A percentile compares a stretch with the other conserved stretches of the same genome.
These are phyloP conservation scores for Thelonectria blattea DNA, from an alignment of 2,329 filamentous ascomycete genomes.

Conservation along the genomic window DNA sequence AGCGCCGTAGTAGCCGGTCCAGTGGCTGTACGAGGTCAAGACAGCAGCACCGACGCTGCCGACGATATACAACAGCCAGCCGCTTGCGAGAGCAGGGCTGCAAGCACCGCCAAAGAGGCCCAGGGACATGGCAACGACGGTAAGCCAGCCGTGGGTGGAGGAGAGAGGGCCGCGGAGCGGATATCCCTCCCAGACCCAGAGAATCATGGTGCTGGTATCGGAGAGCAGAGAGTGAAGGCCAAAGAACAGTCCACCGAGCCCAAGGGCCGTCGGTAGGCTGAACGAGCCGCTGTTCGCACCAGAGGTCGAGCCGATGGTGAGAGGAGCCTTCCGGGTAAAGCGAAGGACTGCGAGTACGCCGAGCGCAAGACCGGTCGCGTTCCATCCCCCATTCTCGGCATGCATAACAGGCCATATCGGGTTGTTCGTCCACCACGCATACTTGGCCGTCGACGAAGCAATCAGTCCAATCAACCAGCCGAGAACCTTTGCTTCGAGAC, in stretches of 20 bases:
- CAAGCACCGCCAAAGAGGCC: conserved; percentile 80
- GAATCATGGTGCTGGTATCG: conserved; percentile 98
- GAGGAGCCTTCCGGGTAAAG: conserved; percentile 71
- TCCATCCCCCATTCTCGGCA: conserved; percentile 88
- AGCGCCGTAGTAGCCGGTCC: conserved; percentile 88
- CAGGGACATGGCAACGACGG: conserved; percentile 83
- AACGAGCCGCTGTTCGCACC: conserved; percentile 64
- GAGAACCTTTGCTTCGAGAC: conserved; percentile 81
- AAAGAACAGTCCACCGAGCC: conserved; percentile 85
- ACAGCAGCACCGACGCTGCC: conserved; percentile 81
- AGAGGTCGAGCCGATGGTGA: conserved; percentile 47
- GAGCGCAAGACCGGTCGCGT: conserved; percentile 79
- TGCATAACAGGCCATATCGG: conserved; percentile 97
- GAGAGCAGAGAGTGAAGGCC: conserved; percentile 90
- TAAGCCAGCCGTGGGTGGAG: conserved; percentile 88
- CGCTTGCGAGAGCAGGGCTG: conserved; percentile 71
- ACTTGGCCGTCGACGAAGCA: conserved; percentile 87
- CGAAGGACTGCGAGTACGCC: conserved; percentile 77
- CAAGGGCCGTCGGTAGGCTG: conserved; percentile 72
- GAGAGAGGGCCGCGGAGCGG: conserved; percentile 87
- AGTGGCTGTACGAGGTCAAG: conserved; percentile 78
- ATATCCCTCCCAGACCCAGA: conserved; percentile 98
- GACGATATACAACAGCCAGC: conserved; percentile 79
- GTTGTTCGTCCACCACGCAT: conserved; percentile 93
- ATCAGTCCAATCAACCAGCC: conserved; percentile 84